Conservation (phyloP, 768 basidiomycete genomes). For the Termitomyces sp. region DNA sequence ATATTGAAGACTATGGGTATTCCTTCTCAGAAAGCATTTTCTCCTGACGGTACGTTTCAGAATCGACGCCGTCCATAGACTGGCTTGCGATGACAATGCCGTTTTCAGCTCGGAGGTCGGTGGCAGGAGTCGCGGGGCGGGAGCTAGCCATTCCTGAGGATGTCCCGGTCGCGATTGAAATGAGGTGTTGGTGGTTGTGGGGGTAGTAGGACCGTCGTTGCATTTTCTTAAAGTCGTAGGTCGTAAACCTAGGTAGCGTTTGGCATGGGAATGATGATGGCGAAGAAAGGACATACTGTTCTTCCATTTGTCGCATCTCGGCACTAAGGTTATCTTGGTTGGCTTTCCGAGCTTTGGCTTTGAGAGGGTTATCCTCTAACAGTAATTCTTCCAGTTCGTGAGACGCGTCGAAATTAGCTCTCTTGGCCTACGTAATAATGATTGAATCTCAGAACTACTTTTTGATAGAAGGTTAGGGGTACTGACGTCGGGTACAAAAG, state of each 20-base stretch:
- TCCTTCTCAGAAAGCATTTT: slow-evolving; percentile 45
- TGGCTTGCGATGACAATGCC: slow-evolving; percentile 36
- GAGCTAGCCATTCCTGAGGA: slow-evolving; percentile 69
- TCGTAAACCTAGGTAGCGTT: slow-evolving; percentile 60
- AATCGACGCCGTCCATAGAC: slow-evolving; percentile 37
- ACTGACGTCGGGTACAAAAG: slow-evolving; percentile 87
- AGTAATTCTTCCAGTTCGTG: slow-evolving; percentile 96
- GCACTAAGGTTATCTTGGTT: slow-evolving; percentile 85
- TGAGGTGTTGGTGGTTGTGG: slow-evolving; percentile 73
- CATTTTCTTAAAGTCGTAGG: slow-evolving; percentile 92
- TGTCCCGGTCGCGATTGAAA: slow-evolving; percentile 71
- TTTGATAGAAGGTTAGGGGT: slow-evolving; percentile 3
- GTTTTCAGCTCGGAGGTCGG: slow-evolving; percentile 42
- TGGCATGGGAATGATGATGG: slow-evolving; percentile 2
- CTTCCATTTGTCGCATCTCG: slow-evolving; percentile 98
- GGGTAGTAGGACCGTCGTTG: slow-evolving; percentile 90
- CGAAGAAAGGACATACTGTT: slow-evolving; percentile 61
- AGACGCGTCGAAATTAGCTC: slow-evolving; percentile 98
- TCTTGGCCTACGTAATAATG: slow-evolving; percentile 69
- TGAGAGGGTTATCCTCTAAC: slow-evolving; percentile 94
- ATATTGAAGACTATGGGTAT: slow-evolving; percentile 36
- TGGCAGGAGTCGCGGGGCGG: slow-evolving; percentile 68
- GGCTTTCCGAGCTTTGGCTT: slow-evolving; percentile 88
- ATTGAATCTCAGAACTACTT: too few species aligned
- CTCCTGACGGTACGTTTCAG: slow-evolving; percentile 35